These are phyloP conservation scores for Paraurostyla sp. DNA, from an alignment of 73 alveolate genomes.

Conservation along the genomic window DNA sequence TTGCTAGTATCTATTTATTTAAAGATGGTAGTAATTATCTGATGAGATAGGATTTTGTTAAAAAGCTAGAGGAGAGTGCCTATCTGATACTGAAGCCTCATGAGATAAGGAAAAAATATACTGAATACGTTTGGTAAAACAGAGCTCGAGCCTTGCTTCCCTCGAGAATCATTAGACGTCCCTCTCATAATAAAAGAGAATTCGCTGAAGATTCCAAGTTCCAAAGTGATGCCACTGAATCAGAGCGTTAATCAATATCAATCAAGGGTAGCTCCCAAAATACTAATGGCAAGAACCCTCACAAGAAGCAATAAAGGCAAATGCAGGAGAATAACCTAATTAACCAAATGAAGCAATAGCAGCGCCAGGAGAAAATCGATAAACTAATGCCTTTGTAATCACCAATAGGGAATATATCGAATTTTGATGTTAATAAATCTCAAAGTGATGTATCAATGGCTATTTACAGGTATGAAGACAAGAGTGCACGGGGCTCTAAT, in stretches of 20 bases:
- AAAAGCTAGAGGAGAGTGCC: slow-evolving; percentile 16
- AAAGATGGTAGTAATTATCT: slow-evolving; percentile 10
- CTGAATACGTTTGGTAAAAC: slow-evolving; percentile 47
- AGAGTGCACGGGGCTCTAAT: slow-evolving; percentile 37
- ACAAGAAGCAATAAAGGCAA: background rate
- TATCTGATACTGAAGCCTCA: slow-evolving; percentile 26
- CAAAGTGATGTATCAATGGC: slow-evolving; percentile 22
- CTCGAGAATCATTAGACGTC: slow-evolving; percentile 10
- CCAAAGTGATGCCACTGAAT: background rate
- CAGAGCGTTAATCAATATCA: background rate
- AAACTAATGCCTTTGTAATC: background rate
- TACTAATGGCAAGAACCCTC: no score
- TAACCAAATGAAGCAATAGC: background rate
- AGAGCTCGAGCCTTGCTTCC: slow-evolving; percentile 56
- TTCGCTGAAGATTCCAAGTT: background rate
- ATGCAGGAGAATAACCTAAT: background rate
- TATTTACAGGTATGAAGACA: slow-evolving; percentile 38
- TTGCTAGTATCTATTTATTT: background rate
- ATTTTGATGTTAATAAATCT: background rate
- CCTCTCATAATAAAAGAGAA: background rate
- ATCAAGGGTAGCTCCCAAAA: no score
- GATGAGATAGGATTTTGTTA: slow-evolving; percentile 3
- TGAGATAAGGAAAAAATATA: slow-evolving; percentile 53
- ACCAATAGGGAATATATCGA: background rate
- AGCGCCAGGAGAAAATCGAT: slow-evolving; percentile 14